These are phyloP conservation scores for Artemisia tridentata DNA, from an alignment of 129 eudicot genomes.

Conservation along the genomic window DNA sequence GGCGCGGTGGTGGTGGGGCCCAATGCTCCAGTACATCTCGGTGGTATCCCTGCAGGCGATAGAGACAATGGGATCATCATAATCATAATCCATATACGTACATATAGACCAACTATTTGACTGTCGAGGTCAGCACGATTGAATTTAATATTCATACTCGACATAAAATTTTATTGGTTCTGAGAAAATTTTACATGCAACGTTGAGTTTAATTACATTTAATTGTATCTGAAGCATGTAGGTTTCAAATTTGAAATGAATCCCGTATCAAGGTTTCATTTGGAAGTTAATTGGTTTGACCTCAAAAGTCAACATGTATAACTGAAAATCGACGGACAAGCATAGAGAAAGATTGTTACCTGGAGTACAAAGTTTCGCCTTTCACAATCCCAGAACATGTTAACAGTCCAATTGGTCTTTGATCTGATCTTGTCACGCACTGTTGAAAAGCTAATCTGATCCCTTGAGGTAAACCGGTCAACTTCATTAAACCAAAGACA, in stretches of 20 bases:
- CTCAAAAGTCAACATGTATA: slow-evolving; percentile 12
- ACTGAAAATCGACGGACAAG: slow-evolving; percentile 1
- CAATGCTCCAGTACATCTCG: slow-evolving; percentile 65
- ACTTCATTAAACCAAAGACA: slow-evolving; percentile 98
- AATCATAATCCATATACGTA: not conserved
- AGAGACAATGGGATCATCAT: not conserved
- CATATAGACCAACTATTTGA: not conserved
- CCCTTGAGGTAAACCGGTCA: slow-evolving; percentile 88
- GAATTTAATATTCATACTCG: not conserved
- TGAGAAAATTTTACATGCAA: not conserved
- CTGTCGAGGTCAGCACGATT: slow-evolving; percentile 10
- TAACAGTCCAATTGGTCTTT: slow-evolving; percentile 73
- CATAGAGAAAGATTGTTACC: slow-evolving; percentile 39
- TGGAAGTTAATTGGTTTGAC: slow-evolving; percentile 15
- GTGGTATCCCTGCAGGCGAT: slow-evolving; percentile 65
- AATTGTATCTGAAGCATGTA: not conserved
- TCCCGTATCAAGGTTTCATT: not conserved
- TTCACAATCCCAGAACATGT: slow-evolving; percentile 94
- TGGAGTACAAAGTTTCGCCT: slow-evolving; percentile 82
- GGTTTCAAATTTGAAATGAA: slow-evolving; percentile 1
- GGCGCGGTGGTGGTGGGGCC: slow-evolving; percentile 60
- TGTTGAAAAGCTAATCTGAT: slow-evolving; percentile 84
- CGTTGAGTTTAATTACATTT: not conserved
- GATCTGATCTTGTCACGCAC: slow-evolving; percentile 77
- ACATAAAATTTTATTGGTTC: not conserved